These are phyloP conservation scores for Monosporascus sp. DNA, from an alignment of 2,329 filamentous ascomycete species.

Conservation along the genomic window DNA sequence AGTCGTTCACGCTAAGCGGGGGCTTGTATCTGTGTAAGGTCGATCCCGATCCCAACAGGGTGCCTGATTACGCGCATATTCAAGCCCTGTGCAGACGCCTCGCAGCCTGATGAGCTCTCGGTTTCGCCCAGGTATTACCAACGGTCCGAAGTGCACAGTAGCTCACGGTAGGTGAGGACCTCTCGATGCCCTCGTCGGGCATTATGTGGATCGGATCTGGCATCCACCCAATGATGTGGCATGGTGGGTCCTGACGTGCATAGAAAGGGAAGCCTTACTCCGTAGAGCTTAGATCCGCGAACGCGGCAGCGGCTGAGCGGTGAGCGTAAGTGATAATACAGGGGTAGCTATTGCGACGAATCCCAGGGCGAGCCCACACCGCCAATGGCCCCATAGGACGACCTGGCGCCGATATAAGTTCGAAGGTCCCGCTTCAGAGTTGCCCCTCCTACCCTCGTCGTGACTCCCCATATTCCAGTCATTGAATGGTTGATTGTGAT, in stretches of 20 bases:
- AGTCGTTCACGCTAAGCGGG: no score
- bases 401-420: background rate
- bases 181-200: no score
- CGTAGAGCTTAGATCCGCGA: background rate
- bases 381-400: background rate
- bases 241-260: background rate
- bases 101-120: no score
- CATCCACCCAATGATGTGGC: background rate
- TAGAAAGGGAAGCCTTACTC: background rate
- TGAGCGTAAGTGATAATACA: background rate
- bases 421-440: background rate
- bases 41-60: no score
- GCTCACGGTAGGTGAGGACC: no score
- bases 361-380: background rate
- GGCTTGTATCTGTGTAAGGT: no score
- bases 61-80: no score
- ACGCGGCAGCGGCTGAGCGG: background rate
- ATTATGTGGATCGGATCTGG: background rate
- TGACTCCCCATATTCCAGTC: no score
- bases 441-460: background rate
- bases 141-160: no score
- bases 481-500: background rate
- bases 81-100: no score
- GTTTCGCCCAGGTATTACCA: no score
- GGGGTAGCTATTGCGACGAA: background rate